Evolutionary conservation across 2,329 filamentous ascomycete species (phyloP).

Genomic region (Beauveria scarabaeidicola): DNA sequence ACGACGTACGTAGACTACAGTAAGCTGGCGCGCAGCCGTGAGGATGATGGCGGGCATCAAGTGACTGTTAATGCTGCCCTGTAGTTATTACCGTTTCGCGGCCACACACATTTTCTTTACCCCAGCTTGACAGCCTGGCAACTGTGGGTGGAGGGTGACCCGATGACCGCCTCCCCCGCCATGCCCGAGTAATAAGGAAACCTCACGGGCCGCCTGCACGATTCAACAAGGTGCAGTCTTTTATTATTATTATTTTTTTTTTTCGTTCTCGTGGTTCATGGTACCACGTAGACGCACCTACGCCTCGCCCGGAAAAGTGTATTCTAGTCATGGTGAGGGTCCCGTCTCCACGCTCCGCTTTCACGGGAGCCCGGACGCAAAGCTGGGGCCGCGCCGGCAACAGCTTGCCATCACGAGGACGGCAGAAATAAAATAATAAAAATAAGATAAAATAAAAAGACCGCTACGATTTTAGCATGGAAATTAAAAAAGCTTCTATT

Average conservation of each 20-base stretch:
- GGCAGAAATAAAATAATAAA: constrained; percentile 14
- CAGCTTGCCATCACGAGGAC: constrained; percentile 20
- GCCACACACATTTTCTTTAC: not conserved
- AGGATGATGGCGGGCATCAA: not conserved
- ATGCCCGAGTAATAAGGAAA: not conserved
- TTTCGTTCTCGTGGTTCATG: not conserved
- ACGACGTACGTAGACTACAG: no score
- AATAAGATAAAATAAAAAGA: not conserved
- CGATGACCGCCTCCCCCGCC: not conserved
- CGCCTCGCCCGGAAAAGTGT: not conserved
- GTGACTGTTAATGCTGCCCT: not conserved
- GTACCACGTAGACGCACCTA: not conserved
- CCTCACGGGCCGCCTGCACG: not conserved
- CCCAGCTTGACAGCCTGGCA: not conserved
- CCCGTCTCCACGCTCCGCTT: constrained; percentile 2
- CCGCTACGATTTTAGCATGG: no score
- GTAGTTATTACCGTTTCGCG: not conserved
- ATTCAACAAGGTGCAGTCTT: constrained; percentile 1
- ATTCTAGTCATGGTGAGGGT: not conserved
- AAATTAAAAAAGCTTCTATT: no score
- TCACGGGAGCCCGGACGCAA: constrained; percentile 7
- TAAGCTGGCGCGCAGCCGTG: not conserved
- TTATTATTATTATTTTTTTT: not conserved
- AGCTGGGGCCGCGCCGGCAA: constrained; percentile 15
- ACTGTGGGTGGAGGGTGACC: not conserved